Conservation (phyloP, 148 eudicot genomes). For the Rhododendron ferrugineum region DNA sequence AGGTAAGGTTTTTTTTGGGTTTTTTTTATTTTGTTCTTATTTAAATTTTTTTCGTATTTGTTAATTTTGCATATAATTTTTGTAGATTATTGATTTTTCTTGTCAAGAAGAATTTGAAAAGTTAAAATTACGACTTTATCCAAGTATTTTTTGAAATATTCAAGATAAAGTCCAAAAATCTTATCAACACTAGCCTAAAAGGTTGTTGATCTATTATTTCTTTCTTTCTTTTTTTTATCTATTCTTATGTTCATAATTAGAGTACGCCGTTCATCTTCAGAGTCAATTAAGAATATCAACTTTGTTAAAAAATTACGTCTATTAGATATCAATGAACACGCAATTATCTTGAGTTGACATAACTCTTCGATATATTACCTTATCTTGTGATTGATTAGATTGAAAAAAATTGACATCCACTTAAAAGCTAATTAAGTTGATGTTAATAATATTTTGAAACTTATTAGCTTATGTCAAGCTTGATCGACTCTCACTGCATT, state of each 20-base stretch:
- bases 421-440: background rate
- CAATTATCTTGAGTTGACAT: background rate
- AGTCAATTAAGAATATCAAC: background rate
- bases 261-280: background rate
- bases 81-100: no score
- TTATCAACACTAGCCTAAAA: no score
- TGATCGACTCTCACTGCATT: background rate
- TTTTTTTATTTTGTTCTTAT: no score
- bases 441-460: background rate
- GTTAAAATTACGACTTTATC: no score
- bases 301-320: background rate
- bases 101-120: no score
- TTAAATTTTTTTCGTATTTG: no score
- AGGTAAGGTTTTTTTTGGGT: background rate
- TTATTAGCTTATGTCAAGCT: background rate
- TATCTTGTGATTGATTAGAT: background rate
- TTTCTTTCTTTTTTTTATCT: no score
- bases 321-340: background rate
- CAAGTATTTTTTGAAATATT: no score
- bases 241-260: background rate
- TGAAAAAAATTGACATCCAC: background rate
- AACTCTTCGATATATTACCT: background rate
- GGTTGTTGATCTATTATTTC: no score
- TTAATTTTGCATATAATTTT: no score
- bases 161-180: no score